Evolutionary conservation across 768 basidiomycete species (phyloP).

Genomic region (Russula earlei): DNA sequence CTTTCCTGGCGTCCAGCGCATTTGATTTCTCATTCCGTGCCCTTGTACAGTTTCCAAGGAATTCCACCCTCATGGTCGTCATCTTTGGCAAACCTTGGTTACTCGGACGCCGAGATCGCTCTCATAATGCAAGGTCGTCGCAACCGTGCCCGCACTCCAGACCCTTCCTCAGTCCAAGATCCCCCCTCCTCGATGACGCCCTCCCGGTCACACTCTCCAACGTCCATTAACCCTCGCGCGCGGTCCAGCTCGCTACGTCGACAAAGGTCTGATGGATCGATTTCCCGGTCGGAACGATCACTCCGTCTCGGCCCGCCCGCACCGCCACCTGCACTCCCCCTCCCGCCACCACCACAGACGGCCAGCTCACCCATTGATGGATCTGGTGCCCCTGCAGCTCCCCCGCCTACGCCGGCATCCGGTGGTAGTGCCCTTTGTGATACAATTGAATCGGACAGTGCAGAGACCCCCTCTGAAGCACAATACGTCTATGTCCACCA

Average conservation of each 20-base stretch:
- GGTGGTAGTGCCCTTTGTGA: background rate
- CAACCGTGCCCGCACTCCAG: slow-evolving; percentile 6
- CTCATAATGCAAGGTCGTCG: slow-evolving; percentile 19
- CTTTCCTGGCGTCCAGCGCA: background rate
- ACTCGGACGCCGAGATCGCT: slow-evolving; percentile 19
- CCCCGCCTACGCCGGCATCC: slow-evolving; percentile 6
- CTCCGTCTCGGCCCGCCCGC: background rate
- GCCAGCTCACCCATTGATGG: background rate
- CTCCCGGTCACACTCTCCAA: slow-evolving; percentile 10
- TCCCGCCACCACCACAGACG: background rate
- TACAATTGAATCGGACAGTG: background rate
- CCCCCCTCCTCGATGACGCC: background rate
- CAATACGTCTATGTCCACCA: slow-evolving; percentile 13
- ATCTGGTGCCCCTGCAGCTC: background rate
- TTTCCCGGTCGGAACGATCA: slow-evolving; percentile 18
- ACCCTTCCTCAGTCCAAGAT: background rate
- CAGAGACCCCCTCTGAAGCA: slow-evolving; percentile 1
- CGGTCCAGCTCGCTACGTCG: slow-evolving; percentile 15
- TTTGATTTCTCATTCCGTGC: background rate
- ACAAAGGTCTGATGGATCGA: slow-evolving; percentile 15
- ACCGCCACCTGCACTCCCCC: slow-evolving; percentile 11
- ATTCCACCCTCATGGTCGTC: slow-evolving; percentile 16
- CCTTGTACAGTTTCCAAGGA: slow-evolving; percentile 15
- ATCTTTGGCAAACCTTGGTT: slow-evolving; percentile 13
- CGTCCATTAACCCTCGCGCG: slow-evolving; percentile 4